Conservation (phyloP, 208 protist genomes). For the Trypanosoma caninum region DNA sequence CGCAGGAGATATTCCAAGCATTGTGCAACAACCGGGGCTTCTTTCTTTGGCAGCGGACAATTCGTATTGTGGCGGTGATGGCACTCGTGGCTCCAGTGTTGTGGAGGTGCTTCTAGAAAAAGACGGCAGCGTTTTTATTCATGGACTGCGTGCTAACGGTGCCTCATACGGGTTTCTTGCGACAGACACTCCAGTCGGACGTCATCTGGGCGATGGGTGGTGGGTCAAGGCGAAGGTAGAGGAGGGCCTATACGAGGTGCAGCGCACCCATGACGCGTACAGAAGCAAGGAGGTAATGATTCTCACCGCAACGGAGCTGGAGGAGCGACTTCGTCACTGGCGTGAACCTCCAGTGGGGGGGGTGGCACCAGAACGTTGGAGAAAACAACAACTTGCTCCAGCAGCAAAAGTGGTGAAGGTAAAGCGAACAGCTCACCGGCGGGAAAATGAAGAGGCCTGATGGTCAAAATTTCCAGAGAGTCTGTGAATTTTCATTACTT, state of each 20-base stretch:
- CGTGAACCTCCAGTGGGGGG: slow-evolving; percentile 31
- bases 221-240: slow-evolving; percentile 54
- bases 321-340: slow-evolving; percentile 25
- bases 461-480: no score
- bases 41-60: slow-evolving; percentile 72
- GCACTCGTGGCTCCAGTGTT: slow-evolving; percentile 50
- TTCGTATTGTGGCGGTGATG: slow-evolving; percentile 66
- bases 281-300: slow-evolving; percentile 38
- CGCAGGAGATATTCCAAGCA: slow-evolving; percentile 61
- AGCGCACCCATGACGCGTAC: slow-evolving; percentile 52
- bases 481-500: no score
- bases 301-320: slow-evolving; percentile 25
- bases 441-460: background rate
- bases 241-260: slow-evolving; percentile 44
- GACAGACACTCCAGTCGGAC: slow-evolving; percentile 33
- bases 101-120: slow-evolving; percentile 58
- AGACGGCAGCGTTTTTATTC: slow-evolving; percentile 27
- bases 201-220: slow-evolving; percentile 55
- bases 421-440: background rate
- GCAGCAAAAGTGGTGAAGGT: slow-evolving; percentile 7
- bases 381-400: slow-evolving; percentile 6
- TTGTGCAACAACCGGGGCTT: slow-evolving; percentile 72
- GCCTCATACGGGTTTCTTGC: slow-evolving; percentile 41
- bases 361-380: slow-evolving; percentile 21
- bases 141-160: slow-evolving; percentile 48